Evolutionary conservation across 352 stramenopile species (phyloP).

Genomic region (Pythium coloratum): DNA sequence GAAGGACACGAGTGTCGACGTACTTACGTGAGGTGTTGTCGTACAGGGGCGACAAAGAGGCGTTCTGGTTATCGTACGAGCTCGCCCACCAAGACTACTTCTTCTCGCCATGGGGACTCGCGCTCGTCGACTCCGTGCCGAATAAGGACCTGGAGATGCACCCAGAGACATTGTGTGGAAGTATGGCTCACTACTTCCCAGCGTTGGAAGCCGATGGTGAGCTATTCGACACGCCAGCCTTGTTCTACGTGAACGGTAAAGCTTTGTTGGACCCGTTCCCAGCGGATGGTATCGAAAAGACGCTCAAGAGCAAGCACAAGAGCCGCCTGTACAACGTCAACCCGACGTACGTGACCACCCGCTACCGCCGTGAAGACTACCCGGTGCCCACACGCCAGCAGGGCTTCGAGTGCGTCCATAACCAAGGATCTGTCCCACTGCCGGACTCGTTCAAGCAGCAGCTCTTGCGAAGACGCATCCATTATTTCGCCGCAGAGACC

Average conservation of each 20-base stretch:
- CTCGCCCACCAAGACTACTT: conserved; percentile 58
- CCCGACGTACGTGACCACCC: conserved; percentile 54
- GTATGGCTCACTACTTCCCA: conserved; percentile 65
- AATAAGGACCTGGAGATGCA: conserved; percentile 61
- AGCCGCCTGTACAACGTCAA: conserved; percentile 60
- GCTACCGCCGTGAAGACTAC: conserved; percentile 36
- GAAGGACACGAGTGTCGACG: too few species aligned
- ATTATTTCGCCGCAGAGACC: conserved; percentile 28
- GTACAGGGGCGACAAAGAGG: conserved; percentile 44
- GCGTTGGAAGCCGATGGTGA: conserved; percentile 17
- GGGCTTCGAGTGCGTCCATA: conserved; percentile 29
- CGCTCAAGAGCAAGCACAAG: conserved; percentile 19
- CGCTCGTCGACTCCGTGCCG: conserved; percentile 44
- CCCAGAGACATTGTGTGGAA: conserved; percentile 62
- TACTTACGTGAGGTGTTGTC: background rate
- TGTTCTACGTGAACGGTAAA: conserved; percentile 69
- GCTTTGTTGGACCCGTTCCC: conserved; percentile 62
- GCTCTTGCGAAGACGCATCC: conserved; percentile 29
- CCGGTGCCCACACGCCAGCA: conserved; percentile 23
- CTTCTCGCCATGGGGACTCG: conserved; percentile 70
- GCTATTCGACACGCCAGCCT: conserved; percentile 22
- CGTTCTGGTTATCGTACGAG: conserved; percentile 75
- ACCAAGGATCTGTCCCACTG: conserved; percentile 17
- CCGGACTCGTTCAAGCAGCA: conserved; percentile 21
- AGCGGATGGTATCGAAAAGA: conserved; percentile 28